Base-by-base conservation (phyloP, 108 stramenopile genomes). In the Cyclotella baltica region DNA sequence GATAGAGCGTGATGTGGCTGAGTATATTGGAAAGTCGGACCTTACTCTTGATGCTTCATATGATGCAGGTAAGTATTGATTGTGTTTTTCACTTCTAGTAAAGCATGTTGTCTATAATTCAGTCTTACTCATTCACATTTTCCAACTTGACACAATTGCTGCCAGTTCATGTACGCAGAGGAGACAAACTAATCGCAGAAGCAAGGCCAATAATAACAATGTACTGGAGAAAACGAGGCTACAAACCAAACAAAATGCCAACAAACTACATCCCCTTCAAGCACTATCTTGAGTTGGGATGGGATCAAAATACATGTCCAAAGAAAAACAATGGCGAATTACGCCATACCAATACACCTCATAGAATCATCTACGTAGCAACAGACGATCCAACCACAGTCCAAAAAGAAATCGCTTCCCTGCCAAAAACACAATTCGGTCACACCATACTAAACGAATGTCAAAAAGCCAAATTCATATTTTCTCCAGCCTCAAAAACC, bases 371-470 rank as follows among this genome's bases (percentile, higher is more conserved):
- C 9, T 77, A 70, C 38, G 35, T 77, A 29, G 67, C 76, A 27
- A 69, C 76, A 3, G 63, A 78, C 46, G 77, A 78, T 38, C 77
- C 77, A 10, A 22, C 13, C 1, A 40, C 38, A 16, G 62, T 78
- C 25, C 23, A 56, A 4, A 13, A 52, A 25, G 81, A 83, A 40
- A 67, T 83, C 6, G n/a, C 50, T 9, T 77, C 86, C 34, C 76
- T 94, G 9, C 88, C 89, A 43, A 88, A 91, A 84, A 31, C 34
- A 0, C 91, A 92, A 64, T 80, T 57, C 33, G 86, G 83, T n/a
- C 30, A 61, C 8, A 78, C 61, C 62, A 37, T 80, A 19, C 57
- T 71, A 33, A 62, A 70, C 15, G 73, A 77, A 73, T 94, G 93
- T 67, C 85, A 93, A 18, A 89, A 93, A 37, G 66, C 74, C 51